Base-by-base conservation (phyloP, 139 green algal genomes). In the Auxenochlorella protothecoides region DNA sequence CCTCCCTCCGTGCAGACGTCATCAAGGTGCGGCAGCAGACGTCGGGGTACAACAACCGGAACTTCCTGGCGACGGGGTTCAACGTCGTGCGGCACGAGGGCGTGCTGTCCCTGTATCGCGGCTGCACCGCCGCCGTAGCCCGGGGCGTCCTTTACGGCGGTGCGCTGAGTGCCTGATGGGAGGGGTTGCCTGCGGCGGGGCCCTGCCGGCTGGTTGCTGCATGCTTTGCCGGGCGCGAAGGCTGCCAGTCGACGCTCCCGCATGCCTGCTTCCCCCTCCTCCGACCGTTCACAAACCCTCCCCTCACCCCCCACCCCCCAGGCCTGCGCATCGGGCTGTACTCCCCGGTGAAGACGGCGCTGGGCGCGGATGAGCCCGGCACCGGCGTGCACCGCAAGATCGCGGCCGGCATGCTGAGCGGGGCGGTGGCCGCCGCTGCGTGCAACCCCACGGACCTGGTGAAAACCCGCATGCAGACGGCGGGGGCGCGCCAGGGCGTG, bases 381-480 rank as follows among this genome's bases (percentile, higher is more conserved):
- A 56, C 16, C 14, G 68, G 74, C 6, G 57, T 85, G 3, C 10
- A 73, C 52, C 70, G 66, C 14, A 96, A 96, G 70, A 67, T 93
- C 8, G 70, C 83, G 14, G 85, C 85, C 0, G 89, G 89, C 54
- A 87, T 80, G 76, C 64, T 88, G 8, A 85, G 70, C 57, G 91
- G 91, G 59, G 86, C 80, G 55, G 59, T 94, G 15, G 90, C 89
- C 2, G 88, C 89, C 15, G 83, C 76, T 4, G 73, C 90, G 7
- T 88, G 84, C 2, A 93, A 89, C 57, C 90, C 90, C 56, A 92
- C 90, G 44, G 90, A 96, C 78, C 83, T 96, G 0, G 79, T 93
- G 3, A 93, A 93, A 68, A 76, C 74, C 13, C 69, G 77, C 65
- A 82, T 85, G 75, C 79, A 87, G 73, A 62, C 59, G 44, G 44